phyloP scores from a whole-genome alignment of 352 stramenopile species.

The Aphanomyces stellatus region DNA sequence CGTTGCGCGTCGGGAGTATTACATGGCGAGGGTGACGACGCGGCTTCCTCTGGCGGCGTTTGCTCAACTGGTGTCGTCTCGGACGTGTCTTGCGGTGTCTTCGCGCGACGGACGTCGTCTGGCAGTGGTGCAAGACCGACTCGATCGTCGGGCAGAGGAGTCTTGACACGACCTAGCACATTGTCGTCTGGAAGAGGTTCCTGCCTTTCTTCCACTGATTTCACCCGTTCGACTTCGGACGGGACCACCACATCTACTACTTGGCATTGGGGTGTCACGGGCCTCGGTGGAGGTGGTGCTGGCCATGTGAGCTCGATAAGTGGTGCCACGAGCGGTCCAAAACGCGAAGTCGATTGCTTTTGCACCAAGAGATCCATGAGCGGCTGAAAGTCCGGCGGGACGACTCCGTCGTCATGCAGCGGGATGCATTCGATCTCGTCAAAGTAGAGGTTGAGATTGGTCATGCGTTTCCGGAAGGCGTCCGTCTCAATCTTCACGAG shows the following conservation, averaged over 20 bases:
- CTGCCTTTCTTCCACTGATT: no score
- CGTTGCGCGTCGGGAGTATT: no score
- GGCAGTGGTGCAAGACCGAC: not conserved
- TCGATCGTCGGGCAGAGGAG: no score
- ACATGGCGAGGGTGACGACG: no score
- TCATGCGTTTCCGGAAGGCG: not conserved
- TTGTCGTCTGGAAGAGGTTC: no score
- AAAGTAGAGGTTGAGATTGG: slow-evolving; percentile 3
- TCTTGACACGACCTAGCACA: no score
- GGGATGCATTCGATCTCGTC: not conserved
- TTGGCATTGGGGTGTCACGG: no score
- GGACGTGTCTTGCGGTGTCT: not conserved
- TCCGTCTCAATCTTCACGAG: not conserved
- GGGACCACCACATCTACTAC: no score
- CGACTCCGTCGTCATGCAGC: not conserved
- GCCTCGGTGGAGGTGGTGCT: no score
- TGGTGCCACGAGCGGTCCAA: not conserved
- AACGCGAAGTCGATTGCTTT: not conserved
- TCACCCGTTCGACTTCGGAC: no score
- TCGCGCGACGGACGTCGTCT: not conserved
- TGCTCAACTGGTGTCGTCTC: no score
- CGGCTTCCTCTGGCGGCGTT: no score
- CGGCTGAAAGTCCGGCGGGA: not conserved
- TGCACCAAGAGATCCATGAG: not conserved
- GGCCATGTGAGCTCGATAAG: not conserved